Base-by-base conservation (phyloP, 768 basidiomycete genomes). In the Tricholoma sp. region DNA sequence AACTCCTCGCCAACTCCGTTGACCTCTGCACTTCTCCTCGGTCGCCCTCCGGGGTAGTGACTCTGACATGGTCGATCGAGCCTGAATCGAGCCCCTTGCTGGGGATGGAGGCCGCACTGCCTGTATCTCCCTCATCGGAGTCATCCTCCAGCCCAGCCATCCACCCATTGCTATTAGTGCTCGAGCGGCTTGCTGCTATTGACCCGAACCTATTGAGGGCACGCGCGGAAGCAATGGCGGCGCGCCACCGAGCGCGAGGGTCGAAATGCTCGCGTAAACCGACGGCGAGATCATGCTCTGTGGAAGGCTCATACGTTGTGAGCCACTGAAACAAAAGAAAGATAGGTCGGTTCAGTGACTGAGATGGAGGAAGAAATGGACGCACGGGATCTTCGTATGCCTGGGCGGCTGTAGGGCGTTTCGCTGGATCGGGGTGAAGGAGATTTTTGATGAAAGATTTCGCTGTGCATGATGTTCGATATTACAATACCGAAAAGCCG, bases 241-340 rank as follows among this genome's bases (percentile, higher is more conserved):
- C 73, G 50, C 82, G 80, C 93, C 92, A 94, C 37, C 79, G 79
- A 1, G 83, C 85, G 42, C 78, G 79, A 0, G 91, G 80, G 65
- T 91, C 78, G 71, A 96, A 95, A 74, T 94, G 83, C 32, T 91
- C 86, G 32, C 89, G 88, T 50, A 97, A 74, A 10, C 88, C 90
- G 10, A 65, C 67, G 13, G 73, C 76, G 41, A 97, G 78, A 63
- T 98, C 93, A 67, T 88, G 81, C 52, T 94, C 89, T 5, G 76
- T 78, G 0, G 84, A 83, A 0, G 86, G 75, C 15, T 76, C 71
- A 65, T 88, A 81, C 0, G 76, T 80, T 13, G 87, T 88, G 2
- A 93, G 72, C 93, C 91, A 94, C 83, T 89, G 63, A 5, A 20
- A 55, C 12, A 31, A 18, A 37, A 20, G 42, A 32, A 53, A 2